A percentile compares a stretch with the other conserved stretches of the same genome.
These are phyloP conservation scores for Lenwebbia sp. DNA, from an alignment of 345 rosid species.

Conservation along the genomic window DNA sequence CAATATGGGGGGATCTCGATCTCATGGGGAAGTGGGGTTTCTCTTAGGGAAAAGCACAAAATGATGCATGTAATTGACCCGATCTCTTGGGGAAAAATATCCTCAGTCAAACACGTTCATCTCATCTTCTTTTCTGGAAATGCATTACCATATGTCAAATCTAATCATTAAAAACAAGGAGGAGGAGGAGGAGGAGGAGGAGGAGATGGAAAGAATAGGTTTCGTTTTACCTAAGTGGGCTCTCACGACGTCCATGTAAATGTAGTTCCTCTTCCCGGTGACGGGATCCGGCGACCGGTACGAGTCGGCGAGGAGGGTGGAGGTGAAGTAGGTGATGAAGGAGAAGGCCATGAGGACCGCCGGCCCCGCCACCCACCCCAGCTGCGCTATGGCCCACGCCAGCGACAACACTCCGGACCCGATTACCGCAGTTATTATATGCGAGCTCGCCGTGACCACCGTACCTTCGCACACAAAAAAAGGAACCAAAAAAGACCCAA, in stretches of 20 bases:
- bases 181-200: not conserved
- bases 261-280: constrained; percentile 68
- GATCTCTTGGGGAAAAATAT: not conserved
- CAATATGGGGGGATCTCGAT: not conserved
- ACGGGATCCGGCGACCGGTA: constrained; percentile 68
- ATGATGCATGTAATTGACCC: not conserved
- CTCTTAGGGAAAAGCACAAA: not conserved
- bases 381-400: constrained; percentile 85
- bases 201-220: not conserved
- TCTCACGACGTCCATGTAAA: constrained; percentile 80
- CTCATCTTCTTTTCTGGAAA: not conserved
- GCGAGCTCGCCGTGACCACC: constrained; percentile 74
- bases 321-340: constrained; percentile 66
- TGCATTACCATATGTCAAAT: not conserved
- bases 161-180: not conserved
- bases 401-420: constrained; percentile 83
- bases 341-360: constrained; percentile 60
- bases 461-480: constrained; percentile 35
- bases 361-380: constrained; percentile 84
- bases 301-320: constrained; percentile 66
- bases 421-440: constrained; percentile 87
- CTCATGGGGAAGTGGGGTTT: not conserved
- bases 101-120: not conserved
- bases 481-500: not conserved
- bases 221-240: constrained; percentile 43